Percentiles rank a stretch among this genome's conserved stretches.
Evolutionary conservation across 129 eudicot species (phyloP).

Genomic region (Artemisia argyi): DNA sequence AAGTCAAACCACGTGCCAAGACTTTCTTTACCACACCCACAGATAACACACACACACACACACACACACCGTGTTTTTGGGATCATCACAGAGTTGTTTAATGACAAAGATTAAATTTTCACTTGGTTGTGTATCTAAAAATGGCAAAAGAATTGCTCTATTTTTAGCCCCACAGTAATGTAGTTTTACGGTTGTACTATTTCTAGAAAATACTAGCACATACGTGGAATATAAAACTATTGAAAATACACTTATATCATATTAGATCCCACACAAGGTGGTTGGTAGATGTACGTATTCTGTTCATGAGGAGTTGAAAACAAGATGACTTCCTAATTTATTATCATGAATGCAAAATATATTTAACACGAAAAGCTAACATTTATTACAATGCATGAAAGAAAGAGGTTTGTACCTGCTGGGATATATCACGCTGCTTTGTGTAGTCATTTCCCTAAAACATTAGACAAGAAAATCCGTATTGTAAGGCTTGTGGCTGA

Average conservation of each 20-base stretch:
- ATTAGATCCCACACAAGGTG: background rate
- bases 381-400: background rate
- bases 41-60: too few species aligned
- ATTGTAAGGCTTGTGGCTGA: background rate
- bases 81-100: too few species aligned
- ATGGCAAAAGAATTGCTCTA: too few species aligned
- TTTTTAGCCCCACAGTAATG: background rate
- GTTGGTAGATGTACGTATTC: background rate
- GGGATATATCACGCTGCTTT: constrained; percentile 76
- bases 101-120: too few species aligned
- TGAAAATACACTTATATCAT: background rate
- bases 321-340: background rate
- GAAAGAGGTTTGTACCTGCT: constrained; percentile 51
- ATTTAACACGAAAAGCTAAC: background rate
- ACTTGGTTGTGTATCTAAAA: too few species aligned
- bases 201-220: background rate
- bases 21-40: too few species aligned
- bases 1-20: too few species aligned
- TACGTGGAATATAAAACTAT: background rate
- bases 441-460: constrained; percentile 74
- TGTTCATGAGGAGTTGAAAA: background rate
- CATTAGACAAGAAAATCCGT: constrained; percentile 17
- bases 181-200: background rate
- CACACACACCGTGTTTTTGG: too few species aligned
- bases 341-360: too few species aligned